Base-by-base conservation (phyloP, 352 stramenopile genomes). In the Globisporangium cederbergense region DNA sequence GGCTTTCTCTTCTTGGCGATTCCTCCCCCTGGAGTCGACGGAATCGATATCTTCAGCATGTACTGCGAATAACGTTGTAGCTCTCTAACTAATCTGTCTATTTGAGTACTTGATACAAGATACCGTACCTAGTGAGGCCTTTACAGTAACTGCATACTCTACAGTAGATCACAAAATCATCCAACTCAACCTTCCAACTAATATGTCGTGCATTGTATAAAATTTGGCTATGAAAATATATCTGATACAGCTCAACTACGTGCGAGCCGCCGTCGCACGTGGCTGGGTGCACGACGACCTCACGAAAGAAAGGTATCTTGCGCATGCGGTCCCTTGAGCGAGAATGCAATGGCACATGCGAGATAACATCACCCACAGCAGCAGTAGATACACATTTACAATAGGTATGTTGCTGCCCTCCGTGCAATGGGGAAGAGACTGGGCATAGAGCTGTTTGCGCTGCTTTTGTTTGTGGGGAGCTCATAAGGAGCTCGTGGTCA, bases 41-140 rank as follows among this genome's bases (percentile, higher is more conserved):
- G 56, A 32, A 28, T 67, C 30, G 63, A 75, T 81, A 78, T 78
- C 67, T 81, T 79, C 47, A 30, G n/a, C 3, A 11, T 0, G 10
- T 60, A 65, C 60, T 40, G 60, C 53, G 14, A 14, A 0, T 0
- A 40, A 65, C 60, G 28, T 8, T 25, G n/a, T 22, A 16, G 20
- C 28, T 52, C 30, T 9, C 13, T 2, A 16, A 46, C 18, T 46
- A 54, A 46, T 57, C 2, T 28, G 51, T 57, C 51, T 42, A n/a
- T 42, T 42, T 20, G 1, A 56, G 38, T 56, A 40, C 28, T n/a
- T 1, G 14, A 7, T 4, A n/a, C 3, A 14, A 14, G n/a, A 25
- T 11, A 54, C 1, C 13, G 50, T 5, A 56, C 34, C n/a, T 40
- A 25, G 6, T 10, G 16, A 14, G 13, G 9, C 2, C 3, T 22